Conservation (phyloP, 1,139 yeast species). For the Candida tropicalis region DNA sequence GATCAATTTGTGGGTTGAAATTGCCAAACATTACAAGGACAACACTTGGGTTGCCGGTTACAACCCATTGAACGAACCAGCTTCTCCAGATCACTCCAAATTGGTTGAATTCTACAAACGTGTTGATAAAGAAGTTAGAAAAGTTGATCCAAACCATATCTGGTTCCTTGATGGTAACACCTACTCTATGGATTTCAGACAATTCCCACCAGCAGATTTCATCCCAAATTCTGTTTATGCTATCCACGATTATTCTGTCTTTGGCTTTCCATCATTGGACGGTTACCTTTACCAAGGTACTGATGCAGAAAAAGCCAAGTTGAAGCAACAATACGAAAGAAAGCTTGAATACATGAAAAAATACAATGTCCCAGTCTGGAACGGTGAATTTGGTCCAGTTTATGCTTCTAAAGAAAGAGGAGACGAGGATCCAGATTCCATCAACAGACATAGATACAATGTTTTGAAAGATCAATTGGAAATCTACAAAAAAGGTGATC, state of each 20-base stretch:
- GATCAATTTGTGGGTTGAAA: conserved; percentile 41
- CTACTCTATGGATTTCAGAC: conserved; percentile 49
- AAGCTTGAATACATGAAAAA: conserved; percentile 43
- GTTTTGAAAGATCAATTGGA: conserved; percentile 45
- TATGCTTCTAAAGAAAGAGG: conserved; percentile 45
- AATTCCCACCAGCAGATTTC: conserved; percentile 35
- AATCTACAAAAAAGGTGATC: conserved; percentile 44
- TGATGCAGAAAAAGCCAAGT: conserved; percentile 30
- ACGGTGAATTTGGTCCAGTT: conserved; percentile 54
- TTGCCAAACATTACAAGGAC: conserved; percentile 43
- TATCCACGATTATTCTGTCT: conserved; percentile 46
- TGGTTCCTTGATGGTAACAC: conserved; percentile 50
- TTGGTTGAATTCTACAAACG: conserved; percentile 37
- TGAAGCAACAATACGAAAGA: conserved; percentile 37
- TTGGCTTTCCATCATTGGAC: conserved; percentile 43
- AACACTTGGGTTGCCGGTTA: conserved; percentile 51
- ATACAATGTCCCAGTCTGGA: conserved; percentile 50
- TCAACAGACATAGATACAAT: conserved; percentile 39
- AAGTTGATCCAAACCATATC: conserved; percentile 46
- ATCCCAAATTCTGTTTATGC: conserved; percentile 46
- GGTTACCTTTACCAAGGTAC: conserved; percentile 34
- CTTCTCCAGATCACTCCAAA: conserved; percentile 39
- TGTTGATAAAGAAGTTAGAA: conserved; percentile 36
- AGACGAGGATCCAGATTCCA: conserved; percentile 34
- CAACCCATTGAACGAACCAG: conserved; percentile 52